phyloP scores from a whole-genome alignment of 2,329 filamentous ascomycete species.

The Beauveria brongniartii region DNA sequence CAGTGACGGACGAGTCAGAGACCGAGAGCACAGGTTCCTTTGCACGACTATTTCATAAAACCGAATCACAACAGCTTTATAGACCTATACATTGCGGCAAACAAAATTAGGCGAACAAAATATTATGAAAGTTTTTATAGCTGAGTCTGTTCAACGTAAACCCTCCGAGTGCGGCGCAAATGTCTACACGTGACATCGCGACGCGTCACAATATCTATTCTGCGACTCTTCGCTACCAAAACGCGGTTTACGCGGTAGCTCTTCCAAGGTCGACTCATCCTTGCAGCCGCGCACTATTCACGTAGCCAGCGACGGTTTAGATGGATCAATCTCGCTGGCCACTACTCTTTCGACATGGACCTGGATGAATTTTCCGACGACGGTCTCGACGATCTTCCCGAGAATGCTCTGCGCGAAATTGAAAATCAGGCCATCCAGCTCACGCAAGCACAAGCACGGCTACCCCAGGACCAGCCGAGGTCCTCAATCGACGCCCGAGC shows the following conservation, averaged over 20 bases:
- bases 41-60: neutral
- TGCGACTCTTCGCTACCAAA: neutral
- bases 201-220: slow-evolving; percentile 4
- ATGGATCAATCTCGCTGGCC: neutral
- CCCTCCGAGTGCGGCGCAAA: neutral
- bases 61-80: neutral
- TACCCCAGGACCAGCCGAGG: slow-evolving; percentile 18
- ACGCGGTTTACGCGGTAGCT: neutral
- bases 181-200: slow-evolving; percentile 21
- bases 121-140: neutral
- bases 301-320: neutral
- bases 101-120: neutral
- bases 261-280: neutral
- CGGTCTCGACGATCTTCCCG: slow-evolving; percentile 52
- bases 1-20: neutral
- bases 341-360: slow-evolving; percentile 22
- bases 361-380: slow-evolving; percentile 56
- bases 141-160: neutral
- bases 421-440: slow-evolving; percentile 56
- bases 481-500: slow-evolving; percentile 18
- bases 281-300: neutral
- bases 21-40: neutral
- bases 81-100: neutral
- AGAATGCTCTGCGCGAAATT: slow-evolving; percentile 50
- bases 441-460: slow-evolving; percentile 40